phyloP scores from a whole-genome alignment of 257 asterid species.

The Coffea eugenioides region DNA sequence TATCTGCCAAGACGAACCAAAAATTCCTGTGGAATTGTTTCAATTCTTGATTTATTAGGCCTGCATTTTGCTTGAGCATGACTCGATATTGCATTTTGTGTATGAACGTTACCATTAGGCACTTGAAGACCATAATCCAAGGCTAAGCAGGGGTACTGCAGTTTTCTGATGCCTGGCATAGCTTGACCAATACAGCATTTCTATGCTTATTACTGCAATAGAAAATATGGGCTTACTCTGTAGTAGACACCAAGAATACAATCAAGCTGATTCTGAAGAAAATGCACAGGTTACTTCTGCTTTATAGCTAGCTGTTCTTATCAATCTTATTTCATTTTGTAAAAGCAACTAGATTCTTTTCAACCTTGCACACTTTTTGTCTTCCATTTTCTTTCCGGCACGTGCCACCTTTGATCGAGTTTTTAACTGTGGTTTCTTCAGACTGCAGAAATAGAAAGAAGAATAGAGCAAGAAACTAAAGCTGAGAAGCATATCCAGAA shows the following conservation, averaged over 20 bases:
- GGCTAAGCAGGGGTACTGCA: slow-evolving; percentile 22
- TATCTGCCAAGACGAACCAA: neutral
- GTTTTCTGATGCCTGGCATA: slow-evolving; percentile 34
- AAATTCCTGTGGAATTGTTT: neutral
- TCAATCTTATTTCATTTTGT: neutral
- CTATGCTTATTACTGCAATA: slow-evolving; percentile 44
- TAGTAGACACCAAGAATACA: slow-evolving; percentile 68
- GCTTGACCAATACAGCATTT: slow-evolving; percentile 35
- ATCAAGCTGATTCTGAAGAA: slow-evolving; percentile 76
- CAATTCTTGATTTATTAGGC: neutral
- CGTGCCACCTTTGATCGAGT: neutral
- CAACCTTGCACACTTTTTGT: neutral
- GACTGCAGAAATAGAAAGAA: slow-evolving; percentile 96
- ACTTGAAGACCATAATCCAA: slow-evolving; percentile 27
- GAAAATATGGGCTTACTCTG: slow-evolving; percentile 86
- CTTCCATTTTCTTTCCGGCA: neutral
- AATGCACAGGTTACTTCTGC: slow-evolving; percentile 64
- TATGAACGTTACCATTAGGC: slow-evolving; percentile 23
- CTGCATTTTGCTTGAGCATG: neutral
- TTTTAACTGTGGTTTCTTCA: slow-evolving; percentile 30
- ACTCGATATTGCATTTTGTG: neutral
- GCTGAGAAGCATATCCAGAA: slow-evolving; percentile 97
- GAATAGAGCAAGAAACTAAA: slow-evolving; percentile 94
- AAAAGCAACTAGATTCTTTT: neutral
- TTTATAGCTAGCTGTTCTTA: slow-evolving; percentile 3